Evolutionary conservation across 1,139 yeast genomes (phyloP).

Genomic region (Yamadazyma atlantica): DNA sequence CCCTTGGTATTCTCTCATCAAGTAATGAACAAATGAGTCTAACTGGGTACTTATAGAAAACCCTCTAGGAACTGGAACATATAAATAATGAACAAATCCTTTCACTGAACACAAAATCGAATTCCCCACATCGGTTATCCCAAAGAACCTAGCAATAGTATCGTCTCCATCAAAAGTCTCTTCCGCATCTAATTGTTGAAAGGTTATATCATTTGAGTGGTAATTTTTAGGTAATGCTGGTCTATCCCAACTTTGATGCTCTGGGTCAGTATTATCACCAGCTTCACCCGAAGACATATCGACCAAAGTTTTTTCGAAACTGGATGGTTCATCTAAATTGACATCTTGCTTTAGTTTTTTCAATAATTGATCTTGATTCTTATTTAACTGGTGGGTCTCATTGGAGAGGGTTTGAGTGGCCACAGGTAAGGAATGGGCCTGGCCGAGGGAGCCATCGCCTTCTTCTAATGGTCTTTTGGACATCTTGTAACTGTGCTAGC

Average conservation of each 20-base stretch:
- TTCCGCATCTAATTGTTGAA: slow-evolving; percentile 95
- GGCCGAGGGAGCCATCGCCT: slow-evolving; percentile 20
- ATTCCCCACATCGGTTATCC: slow-evolving; percentile 84
- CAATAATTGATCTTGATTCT: slow-evolving; percentile 33
- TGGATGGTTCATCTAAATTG: slow-evolving; percentile 44
- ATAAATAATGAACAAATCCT: slow-evolving; percentile 87
- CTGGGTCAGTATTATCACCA: slow-evolving; percentile 26
- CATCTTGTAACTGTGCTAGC: slow-evolving; percentile 5
- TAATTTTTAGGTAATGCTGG: slow-evolving; percentile 52
- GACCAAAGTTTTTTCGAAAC: slow-evolving; percentile 64
- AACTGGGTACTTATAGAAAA: slow-evolving; percentile 59
- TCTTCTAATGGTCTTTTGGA: slow-evolving; percentile 14
- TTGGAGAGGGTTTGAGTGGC: slow-evolving; percentile 30
- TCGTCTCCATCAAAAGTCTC: slow-evolving; percentile 63
- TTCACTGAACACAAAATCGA: slow-evolving; percentile 88
- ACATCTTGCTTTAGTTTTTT: slow-evolving; percentile 31
- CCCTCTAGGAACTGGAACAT: slow-evolving; percentile 87
- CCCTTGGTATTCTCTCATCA: slow-evolving; percentile 55
- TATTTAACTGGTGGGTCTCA: slow-evolving; percentile 24
- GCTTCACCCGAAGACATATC: slow-evolving; percentile 39
- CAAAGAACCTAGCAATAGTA: slow-evolving; percentile 79
- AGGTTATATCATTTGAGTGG: slow-evolving; percentile 58
- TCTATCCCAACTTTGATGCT: slow-evolving; percentile 63
- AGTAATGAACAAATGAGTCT: slow-evolving; percentile 44
- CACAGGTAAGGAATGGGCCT: slow-evolving; percentile 46